These are phyloP conservation scores for Epichloe baconii DNA, from an alignment of 2,329 filamentous ascomycete species.

Conservation along the genomic window DNA sequence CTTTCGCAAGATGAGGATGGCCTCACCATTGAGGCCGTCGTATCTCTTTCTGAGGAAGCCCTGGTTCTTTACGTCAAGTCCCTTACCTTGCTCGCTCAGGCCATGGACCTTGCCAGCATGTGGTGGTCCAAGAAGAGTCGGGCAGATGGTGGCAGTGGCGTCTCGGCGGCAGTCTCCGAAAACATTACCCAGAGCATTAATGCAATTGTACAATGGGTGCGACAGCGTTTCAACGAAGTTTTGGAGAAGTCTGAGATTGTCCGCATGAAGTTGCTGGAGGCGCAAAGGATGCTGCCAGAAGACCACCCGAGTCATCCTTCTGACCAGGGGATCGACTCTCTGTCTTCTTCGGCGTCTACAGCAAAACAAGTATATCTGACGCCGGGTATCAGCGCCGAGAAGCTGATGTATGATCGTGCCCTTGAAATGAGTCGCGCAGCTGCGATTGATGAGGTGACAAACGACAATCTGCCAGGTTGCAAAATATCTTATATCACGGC, in stretches of 20 bases:
- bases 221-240: slow-evolving; percentile 89
- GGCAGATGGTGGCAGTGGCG: slow-evolving; percentile 36
- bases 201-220: slow-evolving; percentile 89
- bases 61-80: slow-evolving; percentile 94
- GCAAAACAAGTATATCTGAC: slow-evolving; percentile 73
- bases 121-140: slow-evolving; percentile 81
- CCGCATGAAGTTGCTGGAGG: slow-evolving; percentile 74
- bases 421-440: slow-evolving; percentile 92
- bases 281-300: slow-evolving; percentile 65
- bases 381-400: slow-evolving; percentile 84
- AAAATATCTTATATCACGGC: slow-evolving; percentile 90
- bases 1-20: slow-evolving; percentile 51
- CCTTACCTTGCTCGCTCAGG: slow-evolving; percentile 75
- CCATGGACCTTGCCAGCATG: slow-evolving; percentile 84
- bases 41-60: slow-evolving; percentile 84
- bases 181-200: slow-evolving; percentile 63
- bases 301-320: slow-evolving; percentile 78
- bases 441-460: slow-evolving; percentile 90
- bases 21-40: slow-evolving; percentile 72
- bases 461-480: slow-evolving; percentile 75
- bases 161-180: slow-evolving; percentile 29
- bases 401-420: slow-evolving; percentile 94
- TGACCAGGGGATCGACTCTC: slow-evolving; percentile 53
- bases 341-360: slow-evolving; percentile 47
- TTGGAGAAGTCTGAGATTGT: slow-evolving; percentile 92